Evolutionary conservation across 2,329 filamentous ascomycete species (phyloP), one percentile per base, ranked within the genome.

Genomic region (Phoma herbarum): DNA sequence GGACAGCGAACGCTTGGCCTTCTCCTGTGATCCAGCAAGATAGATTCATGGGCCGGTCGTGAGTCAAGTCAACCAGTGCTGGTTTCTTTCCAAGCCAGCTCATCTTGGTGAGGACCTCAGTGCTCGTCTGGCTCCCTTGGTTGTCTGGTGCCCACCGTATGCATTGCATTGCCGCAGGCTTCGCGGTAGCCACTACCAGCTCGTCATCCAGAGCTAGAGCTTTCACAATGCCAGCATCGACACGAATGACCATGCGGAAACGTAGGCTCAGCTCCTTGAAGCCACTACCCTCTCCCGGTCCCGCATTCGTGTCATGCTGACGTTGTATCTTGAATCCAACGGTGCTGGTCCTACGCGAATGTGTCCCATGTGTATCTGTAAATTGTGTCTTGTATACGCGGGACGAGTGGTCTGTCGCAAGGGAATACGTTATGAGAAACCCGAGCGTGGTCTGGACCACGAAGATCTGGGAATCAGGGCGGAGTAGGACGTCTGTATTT

Each of bases 161-260:
- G 78, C 93, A 97, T 77, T 99, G 95, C 16, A 98, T 88, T n/a
- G 95, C 94, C 0, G 93, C 89, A 3, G 95, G 95, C 72, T 95
- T 97, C 57, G 87, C 84, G 0, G 95, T 99, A 4, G 95, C 92
- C 51, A 99, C 93, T 22, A 98, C 84, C 39, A 99, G 82, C 76
- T 98, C 95, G 55, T 97, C 92, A 65, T 98, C 95, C 22, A 98
- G 84, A 2, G 95, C 94, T 53, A 98, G 80, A 11, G 91, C 92
- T 70, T 89, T 91, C 66, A 89, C 88, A 68, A 99, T 97, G 2
- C 95, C 95, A 2, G 95, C 95, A 77, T 99, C 95, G 18, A 99
- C 92, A 75, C 96, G 96, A 72, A 99, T 98, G 14, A 97, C 94
- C 91, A 97, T 97, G 57, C 94, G 87, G 78, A 99, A 99, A 11